Base-by-base conservation (phyloP, 2,329 filamentous ascomycete species). In the Epichloe uncinata region DNA sequence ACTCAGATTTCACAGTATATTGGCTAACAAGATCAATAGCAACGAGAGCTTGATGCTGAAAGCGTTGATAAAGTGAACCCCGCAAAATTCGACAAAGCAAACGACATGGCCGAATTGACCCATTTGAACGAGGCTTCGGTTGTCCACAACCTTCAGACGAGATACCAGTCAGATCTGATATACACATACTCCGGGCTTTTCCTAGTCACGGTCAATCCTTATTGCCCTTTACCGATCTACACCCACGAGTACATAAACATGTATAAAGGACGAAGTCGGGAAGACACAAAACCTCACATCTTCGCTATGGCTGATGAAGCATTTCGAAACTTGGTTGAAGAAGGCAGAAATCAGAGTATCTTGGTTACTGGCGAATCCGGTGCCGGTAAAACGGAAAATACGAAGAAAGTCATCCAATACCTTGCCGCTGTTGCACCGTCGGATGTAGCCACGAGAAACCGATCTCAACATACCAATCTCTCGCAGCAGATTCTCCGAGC, bases 331-430 rank as follows among this genome's bases (percentile, higher is more conserved):
- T 73, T 98, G 34, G 88, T 98, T 0, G 90, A 96, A 48, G 93
- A 97, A 66, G 90, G 90, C 40, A 77, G 89, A 56, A 97, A 98
- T 59, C 93, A 98, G 69, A 97, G 91, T 61, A 98, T 98, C 59
- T 74, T 98, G 48, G 94, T 98, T 20, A 98, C 93, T 3, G 93
- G 93, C 68, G 93, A 98, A 70, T 98, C 93, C 16, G 93, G 93
- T 63, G 93, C 93, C 35, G 93, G 93, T 58, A 98, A 98, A 71
- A 98, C 93, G 0, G 93, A 98, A 65, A 98, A 98, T 64, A 98
- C 93, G 15, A 98, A 98, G 64, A 98, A 98, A 66, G 93, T 98
- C 58, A 98, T 98, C 50, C 94, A 98, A 61, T 98, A 98, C 62
- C 80, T 98, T 42, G 93, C 93, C 13, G 89, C 93, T 1, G 93